Percentiles rank a stretch among this genome's conserved stretches.
Evolutionary conservation across 1,284 basidiomycete species (phyloP).

Genomic region (Coniferiporia sulphurascens): DNA sequence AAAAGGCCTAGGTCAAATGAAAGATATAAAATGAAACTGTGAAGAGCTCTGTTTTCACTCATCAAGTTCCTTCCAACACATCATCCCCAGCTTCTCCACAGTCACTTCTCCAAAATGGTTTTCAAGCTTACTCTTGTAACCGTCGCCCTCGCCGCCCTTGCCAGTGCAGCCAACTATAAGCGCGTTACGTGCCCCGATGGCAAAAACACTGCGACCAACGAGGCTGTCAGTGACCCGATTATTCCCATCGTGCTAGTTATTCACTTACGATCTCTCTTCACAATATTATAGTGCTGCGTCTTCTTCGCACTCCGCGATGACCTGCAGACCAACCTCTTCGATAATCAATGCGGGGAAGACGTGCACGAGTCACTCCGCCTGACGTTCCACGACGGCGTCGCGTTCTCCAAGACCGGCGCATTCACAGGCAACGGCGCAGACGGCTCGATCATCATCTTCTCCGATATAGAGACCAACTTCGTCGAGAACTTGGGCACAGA

Average conservation of each 20-base stretch:
- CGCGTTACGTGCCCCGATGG: slow-evolving; percentile 22
- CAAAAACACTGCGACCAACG: slow-evolving; percentile 16
- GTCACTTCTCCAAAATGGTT: slow-evolving; percentile 12
- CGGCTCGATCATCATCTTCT: slow-evolving; percentile 20
- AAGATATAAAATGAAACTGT: slow-evolving; percentile 2
- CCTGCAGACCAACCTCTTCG: slow-evolving; percentile 21
- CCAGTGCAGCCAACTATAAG: slow-evolving; percentile 16
- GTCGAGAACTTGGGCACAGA: slow-evolving; percentile 27
- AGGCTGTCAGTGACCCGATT: slow-evolving; percentile 8
- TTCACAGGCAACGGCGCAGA: slow-evolving; percentile 18
- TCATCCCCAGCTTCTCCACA: too few relatives aligned
- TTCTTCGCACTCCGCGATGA: slow-evolving; percentile 23
- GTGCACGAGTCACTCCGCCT: slow-evolving; percentile 23
- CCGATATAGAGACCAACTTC: slow-evolving; percentile 20
- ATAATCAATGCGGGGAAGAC: slow-evolving; percentile 21
- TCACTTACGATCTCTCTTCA: neutral
- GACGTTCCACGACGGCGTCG: slow-evolving; percentile 26
- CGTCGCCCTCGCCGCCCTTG: slow-evolving; percentile 15
- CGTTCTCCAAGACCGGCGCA: slow-evolving; percentile 19
- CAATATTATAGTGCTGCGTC: slow-evolving; percentile 19
- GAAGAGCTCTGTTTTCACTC: neutral
- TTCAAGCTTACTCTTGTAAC: slow-evolving; percentile 8
- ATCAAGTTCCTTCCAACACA: neutral
- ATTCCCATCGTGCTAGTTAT: neutral
- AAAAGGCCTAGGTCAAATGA: neutral